Base-by-base conservation (phyloP, 2,329 filamentous ascomycete species). In the Apiospora koreana region DNA sequence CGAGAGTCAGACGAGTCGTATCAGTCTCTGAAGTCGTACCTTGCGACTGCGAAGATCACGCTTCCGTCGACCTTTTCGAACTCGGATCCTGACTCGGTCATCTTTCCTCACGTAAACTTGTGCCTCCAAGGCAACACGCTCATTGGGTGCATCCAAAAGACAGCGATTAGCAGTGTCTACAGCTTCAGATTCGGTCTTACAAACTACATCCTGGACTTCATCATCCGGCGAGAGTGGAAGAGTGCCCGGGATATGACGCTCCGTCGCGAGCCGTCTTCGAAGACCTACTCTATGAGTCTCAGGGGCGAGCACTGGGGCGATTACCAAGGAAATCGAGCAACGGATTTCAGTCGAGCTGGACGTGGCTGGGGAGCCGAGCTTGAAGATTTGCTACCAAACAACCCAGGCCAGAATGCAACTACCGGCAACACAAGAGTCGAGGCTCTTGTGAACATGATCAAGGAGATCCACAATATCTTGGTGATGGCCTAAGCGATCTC, bases 151-250 rank as follows among this genome's bases (percentile, higher is more conserved):
- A 75, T 84, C 68, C 75, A 79, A 46, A 69, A 74, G 1, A 69
- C 81, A 0, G 71, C 75, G 1, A 77, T 79, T n/a, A 81, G 79
- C 65, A 79, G 77, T 5, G 70, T 77, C 1, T 81, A 80, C 76
- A 76, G 73, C 5, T 82, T 78, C 50, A 71, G 75, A 28, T 81
- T 76, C 74, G 76, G 76, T 50, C 42, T 69, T 2, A 77, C 76
- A 1, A 72, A 74, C 4, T 84, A 82, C 65, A 69, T 74, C 12
- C 70, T 84, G 18, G 78, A 83, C 67, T 72, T 84, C 18, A 73
- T 77, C 8, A 73, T 82, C 23, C 79, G 80, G 70, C 80, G 79
- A 41, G 74, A 77, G 25, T 82, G 81, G 79, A 43, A 70, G 54
- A 72, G 42, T 67, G 74, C 75, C 65, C 45, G 74, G 68, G 12